These are phyloP conservation scores for Mucor racemosus DNA, from an alignment of 371 early-diverging fungal species.

Conservation along the genomic window DNA sequence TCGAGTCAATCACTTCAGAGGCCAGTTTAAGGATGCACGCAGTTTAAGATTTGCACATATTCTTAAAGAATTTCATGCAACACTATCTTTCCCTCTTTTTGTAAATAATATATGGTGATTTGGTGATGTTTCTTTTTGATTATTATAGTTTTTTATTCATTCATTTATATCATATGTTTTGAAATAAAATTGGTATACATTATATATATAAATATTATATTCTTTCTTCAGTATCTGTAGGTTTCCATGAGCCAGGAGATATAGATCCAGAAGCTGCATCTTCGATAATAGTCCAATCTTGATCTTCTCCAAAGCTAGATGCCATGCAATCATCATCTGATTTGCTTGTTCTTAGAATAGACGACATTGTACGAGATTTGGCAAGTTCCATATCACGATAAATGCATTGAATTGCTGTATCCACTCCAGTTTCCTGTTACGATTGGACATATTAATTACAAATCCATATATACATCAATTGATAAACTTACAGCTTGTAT, in stretches of 20 bases:
- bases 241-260: slow-evolving; percentile 37
- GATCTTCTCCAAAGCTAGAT: slow-evolving; percentile 30
- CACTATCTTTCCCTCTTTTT: background rate
- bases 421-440: slow-evolving; percentile 67
- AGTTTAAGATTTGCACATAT: slow-evolving; percentile 9
- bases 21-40: slow-evolving; percentile 47
- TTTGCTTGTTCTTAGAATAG: slow-evolving; percentile 29
- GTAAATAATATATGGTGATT: background rate
- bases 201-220: background rate
- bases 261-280: slow-evolving; percentile 35
- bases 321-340: slow-evolving; percentile 12
- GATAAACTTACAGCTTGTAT: slow-evolving; percentile 47
- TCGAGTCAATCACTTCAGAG: slow-evolving; percentile 56
- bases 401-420: slow-evolving; percentile 65
- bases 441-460: background rate
- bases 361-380: slow-evolving; percentile 50
- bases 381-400: slow-evolving; percentile 69
- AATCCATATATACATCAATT: no score
- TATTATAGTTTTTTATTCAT: background rate
- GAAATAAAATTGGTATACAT: slow-evolving; percentile 6
- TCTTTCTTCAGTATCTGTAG: slow-evolving; percentile 11
- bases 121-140: background rate
- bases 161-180: no score
- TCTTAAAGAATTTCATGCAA: background rate
- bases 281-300: slow-evolving; percentile 53